Evolutionary conservation across 176 grass and related monocot species (phyloP).

Genomic region (Musa acuminata): DNA sequence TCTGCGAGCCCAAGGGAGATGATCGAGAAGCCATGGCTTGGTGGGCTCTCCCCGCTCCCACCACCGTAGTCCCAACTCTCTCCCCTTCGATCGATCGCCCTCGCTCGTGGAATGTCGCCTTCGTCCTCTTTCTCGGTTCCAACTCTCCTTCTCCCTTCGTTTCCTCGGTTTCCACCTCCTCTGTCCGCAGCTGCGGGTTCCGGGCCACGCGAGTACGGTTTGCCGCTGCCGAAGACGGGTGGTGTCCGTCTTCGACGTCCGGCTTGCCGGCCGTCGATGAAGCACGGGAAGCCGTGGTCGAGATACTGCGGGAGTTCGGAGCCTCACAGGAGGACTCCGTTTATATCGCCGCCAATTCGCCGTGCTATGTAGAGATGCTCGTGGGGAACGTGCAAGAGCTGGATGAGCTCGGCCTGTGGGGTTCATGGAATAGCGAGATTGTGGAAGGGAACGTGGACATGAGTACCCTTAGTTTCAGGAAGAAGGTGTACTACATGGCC

Average conservation of each 20-base stretch:
- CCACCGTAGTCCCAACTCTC: too few species aligned
- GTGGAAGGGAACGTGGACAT: constrained; percentile 25
- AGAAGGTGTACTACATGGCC: constrained; percentile 84
- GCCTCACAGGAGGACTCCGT: constrained; percentile 35
- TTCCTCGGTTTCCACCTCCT: neutral
- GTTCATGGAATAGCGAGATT: constrained; percentile 43
- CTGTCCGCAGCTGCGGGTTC: neutral
- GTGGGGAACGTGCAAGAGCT: constrained; percentile 53
- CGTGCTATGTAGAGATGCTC: constrained; percentile 60
- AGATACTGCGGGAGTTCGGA: constrained; percentile 43
- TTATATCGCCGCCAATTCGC: constrained; percentile 39
- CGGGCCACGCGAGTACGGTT: neutral
- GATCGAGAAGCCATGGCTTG: constrained; percentile 7
- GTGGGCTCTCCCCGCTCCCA: neutral
- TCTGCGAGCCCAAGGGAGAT: neutral
- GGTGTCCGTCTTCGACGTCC: neutral
- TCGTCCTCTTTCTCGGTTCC: neutral
- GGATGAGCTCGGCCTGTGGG: constrained; percentile 61
- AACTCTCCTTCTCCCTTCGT: neutral
- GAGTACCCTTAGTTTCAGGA: constrained; percentile 43
- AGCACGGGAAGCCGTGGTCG: constrained; percentile 36
- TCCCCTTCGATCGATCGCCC: neutral
- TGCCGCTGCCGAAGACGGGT: neutral
- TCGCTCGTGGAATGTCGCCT: neutral
- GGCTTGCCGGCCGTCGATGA: neutral